Conservation (phyloP, 495 filamentous ascomycete species). For the Neohortaea acidophila region DNA sequence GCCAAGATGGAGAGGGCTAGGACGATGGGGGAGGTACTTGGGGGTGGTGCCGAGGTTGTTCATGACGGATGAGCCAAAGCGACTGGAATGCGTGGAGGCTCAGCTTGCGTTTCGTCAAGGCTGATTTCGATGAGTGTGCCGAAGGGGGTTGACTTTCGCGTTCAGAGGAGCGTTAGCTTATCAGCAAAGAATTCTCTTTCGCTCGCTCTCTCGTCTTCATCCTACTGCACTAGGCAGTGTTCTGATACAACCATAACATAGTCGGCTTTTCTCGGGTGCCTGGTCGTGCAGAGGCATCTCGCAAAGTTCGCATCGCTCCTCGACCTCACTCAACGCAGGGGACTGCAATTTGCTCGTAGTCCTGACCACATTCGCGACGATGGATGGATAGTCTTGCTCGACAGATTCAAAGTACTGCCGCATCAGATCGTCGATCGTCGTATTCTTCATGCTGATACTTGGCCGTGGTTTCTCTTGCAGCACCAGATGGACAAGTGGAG, state of each 20-base stretch:
- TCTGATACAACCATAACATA: slow-evolving; percentile 16
- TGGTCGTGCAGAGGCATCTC: slow-evolving; percentile 6
- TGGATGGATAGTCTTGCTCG: slow-evolving; percentile 74
- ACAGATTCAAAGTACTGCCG: slow-evolving; percentile 72
- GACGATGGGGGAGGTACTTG: no score
- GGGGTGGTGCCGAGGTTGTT: no score
- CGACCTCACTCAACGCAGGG: not conserved
- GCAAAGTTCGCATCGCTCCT: slow-evolving; percentile 15
- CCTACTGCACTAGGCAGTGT: slow-evolving; percentile 3
- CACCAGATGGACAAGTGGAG: slow-evolving; percentile 39
- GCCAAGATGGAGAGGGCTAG: no score
- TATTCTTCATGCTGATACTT: slow-evolving; percentile 31
- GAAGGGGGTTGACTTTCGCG: no score
- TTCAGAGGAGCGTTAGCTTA: no score
- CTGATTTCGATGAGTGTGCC: no score
- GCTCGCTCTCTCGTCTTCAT: slow-evolving; percentile 3
- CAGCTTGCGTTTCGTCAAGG: no score
- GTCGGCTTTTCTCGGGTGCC: slow-evolving; percentile 10
- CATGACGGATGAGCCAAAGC: no score
- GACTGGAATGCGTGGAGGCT: slow-evolving; percentile 31
- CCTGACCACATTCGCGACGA: slow-evolving; percentile 85
- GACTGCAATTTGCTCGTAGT: slow-evolving; percentile 58
- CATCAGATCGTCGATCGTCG: slow-evolving; percentile 86
- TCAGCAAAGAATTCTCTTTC: no score
- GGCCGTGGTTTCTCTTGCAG: not conserved